A percentile compares a stretch with the other conserved stretches of the same genome.
phyloP scores from a whole-genome alignment of 495 filamentous ascomycete genomes.

The Lasiosphaeris hirsuta region DNA sequence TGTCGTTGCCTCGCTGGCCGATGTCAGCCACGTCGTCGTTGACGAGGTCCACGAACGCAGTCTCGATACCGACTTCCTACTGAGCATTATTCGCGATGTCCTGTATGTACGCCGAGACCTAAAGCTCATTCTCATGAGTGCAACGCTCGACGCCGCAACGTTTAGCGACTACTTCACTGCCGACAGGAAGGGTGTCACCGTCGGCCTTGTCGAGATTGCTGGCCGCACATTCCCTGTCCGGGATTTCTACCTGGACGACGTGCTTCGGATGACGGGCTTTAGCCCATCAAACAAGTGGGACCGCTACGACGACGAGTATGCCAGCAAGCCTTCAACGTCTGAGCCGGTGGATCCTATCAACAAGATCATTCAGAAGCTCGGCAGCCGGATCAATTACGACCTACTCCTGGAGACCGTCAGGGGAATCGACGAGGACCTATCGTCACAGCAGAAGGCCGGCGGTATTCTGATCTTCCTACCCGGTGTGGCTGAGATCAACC shows the following conservation, averaged over 20 bases:
- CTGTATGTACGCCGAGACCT: slow-evolving; percentile 72
- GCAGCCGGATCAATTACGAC: slow-evolving; percentile 89
- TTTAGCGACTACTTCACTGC: slow-evolving; percentile 83
- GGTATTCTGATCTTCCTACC: slow-evolving; percentile 94
- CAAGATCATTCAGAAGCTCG: slow-evolving; percentile 67
- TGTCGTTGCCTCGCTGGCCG: slow-evolving; percentile 72
- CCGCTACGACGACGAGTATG: slow-evolving; percentile 31
- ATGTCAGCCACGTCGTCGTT: slow-evolving; percentile 92
- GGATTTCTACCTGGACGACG: slow-evolving; percentile 88
- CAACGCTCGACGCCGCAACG: slow-evolving; percentile 84
- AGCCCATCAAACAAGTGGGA: slow-evolving; percentile 38
- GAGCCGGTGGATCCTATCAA: slow-evolving; percentile 49
- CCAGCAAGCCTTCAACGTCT: slow-evolving; percentile 32
- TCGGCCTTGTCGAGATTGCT: slow-evolving; percentile 78
- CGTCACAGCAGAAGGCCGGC: slow-evolving; percentile 57
- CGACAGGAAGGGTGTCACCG: slow-evolving; percentile 47
- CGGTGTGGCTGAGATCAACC: slow-evolving; percentile 79
- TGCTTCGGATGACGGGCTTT: slow-evolving; percentile 77
- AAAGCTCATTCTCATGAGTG: slow-evolving; percentile 96
- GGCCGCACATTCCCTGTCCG: slow-evolving; percentile 87
- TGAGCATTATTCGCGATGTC: slow-evolving; percentile 85
- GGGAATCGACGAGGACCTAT: slow-evolving; percentile 72
- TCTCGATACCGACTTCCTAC: slow-evolving; percentile 90
- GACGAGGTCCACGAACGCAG: slow-evolving; percentile 97
- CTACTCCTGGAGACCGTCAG: slow-evolving; percentile 74